Evolutionary conservation across 139 green algal species (phyloP), one percentile per base, ranked within the genome.

Genomic region (Chlorella sorokiniana): DNA sequence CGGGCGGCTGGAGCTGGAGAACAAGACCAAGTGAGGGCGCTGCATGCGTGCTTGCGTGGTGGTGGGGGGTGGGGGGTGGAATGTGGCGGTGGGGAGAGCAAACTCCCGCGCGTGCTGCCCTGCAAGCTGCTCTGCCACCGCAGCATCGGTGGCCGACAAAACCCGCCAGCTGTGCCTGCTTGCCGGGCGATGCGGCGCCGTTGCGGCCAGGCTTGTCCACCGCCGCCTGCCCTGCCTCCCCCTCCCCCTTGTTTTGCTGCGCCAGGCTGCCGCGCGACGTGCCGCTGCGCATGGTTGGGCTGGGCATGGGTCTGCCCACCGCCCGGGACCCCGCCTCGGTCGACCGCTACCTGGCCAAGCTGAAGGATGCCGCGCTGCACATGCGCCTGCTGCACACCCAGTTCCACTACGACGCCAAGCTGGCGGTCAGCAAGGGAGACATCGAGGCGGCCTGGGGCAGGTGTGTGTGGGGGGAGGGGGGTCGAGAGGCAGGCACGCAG

Each of bases 231-330:
- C 2, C 23, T 16, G 61, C 41, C 69, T 38, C 20, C 45, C 14
- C 18, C 18, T 44, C 6, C 48, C 2, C 44, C 31, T 2, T 5
- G 0, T 16, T 38, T 40, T 20, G 56, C 29, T 62, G 18, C 14
- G 11, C n/a, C 84, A 91, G 81, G 78, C 81, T 89, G 71, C 76
- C 85, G 0, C 82, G 83, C 52, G 72, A 86, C 4, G 38, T 90
- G 14, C 77, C 75, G 33, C 64, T 91, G 41, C 54, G 74, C 35
- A 81, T 88, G 81, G 79, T 88, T 38, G 83, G 76, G 8, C 40
- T 90, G 69, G 86, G 85, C 69, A 85, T 86, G 65, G 54, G 63
- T 38, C 64, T 90, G 62, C 81, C 86, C 3, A 38, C 82, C 41
- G 44, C 35, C 29, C 74, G 78, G 69, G 64, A 81, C 25, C 37